Evolutionary conservation across 805 yeast species (phyloP).

Genomic region (Cyberlindnera samutprakarnensis): DNA sequence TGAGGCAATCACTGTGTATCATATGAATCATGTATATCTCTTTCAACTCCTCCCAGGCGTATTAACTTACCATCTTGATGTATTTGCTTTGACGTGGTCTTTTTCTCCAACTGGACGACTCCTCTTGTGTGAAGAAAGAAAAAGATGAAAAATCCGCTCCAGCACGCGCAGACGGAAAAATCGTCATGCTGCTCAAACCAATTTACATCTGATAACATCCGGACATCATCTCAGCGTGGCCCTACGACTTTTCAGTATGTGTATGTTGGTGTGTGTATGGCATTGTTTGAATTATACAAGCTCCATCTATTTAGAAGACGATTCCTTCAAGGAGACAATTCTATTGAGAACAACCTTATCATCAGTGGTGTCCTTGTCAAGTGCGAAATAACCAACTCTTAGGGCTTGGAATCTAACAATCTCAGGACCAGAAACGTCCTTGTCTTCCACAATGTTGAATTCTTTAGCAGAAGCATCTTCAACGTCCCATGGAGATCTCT

Average conservation of each 20-base stretch:
- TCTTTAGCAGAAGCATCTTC: constrained; percentile 47
- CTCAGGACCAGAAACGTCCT: constrained; percentile 51
- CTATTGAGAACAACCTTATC: constrained; percentile 72
- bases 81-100: constrained; percentile 6
- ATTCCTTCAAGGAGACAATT: constrained; percentile 86
- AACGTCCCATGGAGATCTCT: constrained; percentile 70
- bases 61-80: constrained; percentile 20
- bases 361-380: constrained; percentile 68
- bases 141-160: constrained; percentile 18
- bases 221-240: too few species aligned
- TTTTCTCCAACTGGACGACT: not conserved
- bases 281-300: too few species aligned
- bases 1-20: too few species aligned
- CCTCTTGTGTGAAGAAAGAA: constrained; percentile 7
- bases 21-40: too few species aligned
- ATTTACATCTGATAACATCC: not conserved
- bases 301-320: too few species aligned
- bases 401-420: constrained; percentile 96
- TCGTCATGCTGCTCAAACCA: too few species aligned
- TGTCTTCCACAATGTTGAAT: constrained; percentile 64
- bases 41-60: not conserved
- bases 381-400: constrained; percentile 91
- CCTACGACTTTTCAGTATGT: too few species aligned
- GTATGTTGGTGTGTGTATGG: too few species aligned
- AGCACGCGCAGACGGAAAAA: too few species aligned